A percentile compares a stretch with the other conserved stretches of the same genome.
Conservation (phyloP, 108 stramenopile genomes). For the Seminavis robusta region DNA sequence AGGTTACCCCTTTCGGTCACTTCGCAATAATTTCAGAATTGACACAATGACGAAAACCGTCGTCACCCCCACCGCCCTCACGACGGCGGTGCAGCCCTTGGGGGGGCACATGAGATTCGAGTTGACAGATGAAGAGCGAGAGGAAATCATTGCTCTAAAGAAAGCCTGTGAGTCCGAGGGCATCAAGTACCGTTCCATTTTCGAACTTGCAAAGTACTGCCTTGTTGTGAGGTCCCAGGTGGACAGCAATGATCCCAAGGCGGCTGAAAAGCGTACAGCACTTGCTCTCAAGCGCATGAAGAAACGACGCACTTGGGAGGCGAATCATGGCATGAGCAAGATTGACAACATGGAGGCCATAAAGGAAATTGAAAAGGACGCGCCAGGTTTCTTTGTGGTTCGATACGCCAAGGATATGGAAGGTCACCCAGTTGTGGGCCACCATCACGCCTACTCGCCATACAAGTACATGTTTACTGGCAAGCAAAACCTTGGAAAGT, state of each 20-base stretch:
- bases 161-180: too few species aligned
- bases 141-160: too few species aligned
- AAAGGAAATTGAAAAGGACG: not conserved
- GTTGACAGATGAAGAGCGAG: too few species aligned
- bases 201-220: too few species aligned
- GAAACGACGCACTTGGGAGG: not conserved
- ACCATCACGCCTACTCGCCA: not conserved
- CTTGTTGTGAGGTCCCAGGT: not conserved
- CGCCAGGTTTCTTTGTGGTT: not conserved
- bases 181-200: too few species aligned
- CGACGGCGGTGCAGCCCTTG: too few species aligned
- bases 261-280: not conserved
- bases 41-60: too few species aligned
- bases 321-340: not conserved
- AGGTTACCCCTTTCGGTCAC: too few species aligned
- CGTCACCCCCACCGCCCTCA: too few species aligned
- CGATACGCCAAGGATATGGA: not conserved
- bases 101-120: too few species aligned
- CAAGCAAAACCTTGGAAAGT: not conserved
- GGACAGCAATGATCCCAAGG: not conserved
- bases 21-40: too few species aligned
- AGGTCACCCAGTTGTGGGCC: slow-evolving; percentile 1
- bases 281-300: not conserved
- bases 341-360: not conserved
- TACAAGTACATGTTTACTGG: too few species aligned